Evolutionary conservation across 176 grass and related monocot genomes (phyloP), one percentile per base, ranked within the genome.

Genomic region (Miscanthus lutarioriparius): DNA sequence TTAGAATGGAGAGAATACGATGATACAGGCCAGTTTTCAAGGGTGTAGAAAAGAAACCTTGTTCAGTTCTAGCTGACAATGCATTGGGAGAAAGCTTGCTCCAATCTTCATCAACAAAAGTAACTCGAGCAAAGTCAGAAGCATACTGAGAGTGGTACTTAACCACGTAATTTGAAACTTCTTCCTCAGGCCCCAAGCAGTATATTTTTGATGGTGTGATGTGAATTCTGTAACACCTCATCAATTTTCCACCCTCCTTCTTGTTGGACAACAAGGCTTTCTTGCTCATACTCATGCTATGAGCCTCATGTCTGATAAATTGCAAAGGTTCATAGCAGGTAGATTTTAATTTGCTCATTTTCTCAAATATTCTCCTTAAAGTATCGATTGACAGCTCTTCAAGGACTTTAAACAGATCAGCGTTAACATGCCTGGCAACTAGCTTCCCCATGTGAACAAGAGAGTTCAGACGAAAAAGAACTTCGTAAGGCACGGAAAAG

Each of bases 41-140:
- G 28, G 96, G 93, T 84, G 70, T 85, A 76, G 91, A 90, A 48
- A 94, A 86, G 19, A 93, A 39, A 20, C 91, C 91, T 49, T 87
- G 87, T 74, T 89, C 93, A 83, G 48, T 89, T 87, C 85, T 89
- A 39, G 80, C 64, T 58, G 96, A 98, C 62, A 98, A 81, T 90
- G 93, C 81, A 87, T 79, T 90, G 69, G 85, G 71, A 43, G 93
- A 83, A 80, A 98, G 91, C 86, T 98, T 95, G 72, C 87, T 90
- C 96, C 96, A 95, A 80, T 98, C 93, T 87, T 98, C 93, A 38
- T 98, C 96, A 63, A 95, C 93, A 89, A 98, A 98, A 51, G 93
- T 85, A 89, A 98, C 93, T 87, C 93, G 95, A 87, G 84, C 82
- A 83, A 98, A 98, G 76, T 98, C 93, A 90, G 93, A 90, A 77